Evolutionary conservation across 345 rosid species (phyloP).

Genomic region (Trapa bicornis): DNA sequence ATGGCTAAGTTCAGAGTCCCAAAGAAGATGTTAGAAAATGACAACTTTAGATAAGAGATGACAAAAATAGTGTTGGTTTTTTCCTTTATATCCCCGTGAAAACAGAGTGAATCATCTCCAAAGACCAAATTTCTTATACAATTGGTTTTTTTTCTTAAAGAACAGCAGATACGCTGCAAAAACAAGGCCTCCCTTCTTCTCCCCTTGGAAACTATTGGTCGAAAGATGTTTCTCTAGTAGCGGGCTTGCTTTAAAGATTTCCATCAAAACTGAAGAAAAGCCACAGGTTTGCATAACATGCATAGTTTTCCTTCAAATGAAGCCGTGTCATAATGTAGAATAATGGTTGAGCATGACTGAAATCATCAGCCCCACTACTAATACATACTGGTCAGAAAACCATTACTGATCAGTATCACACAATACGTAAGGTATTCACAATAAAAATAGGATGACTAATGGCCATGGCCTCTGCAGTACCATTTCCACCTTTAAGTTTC

Average conservation of each 20-base stretch:
- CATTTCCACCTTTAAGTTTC: neutral
- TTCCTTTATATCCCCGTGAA: neutral
- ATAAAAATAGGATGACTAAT: neutral
- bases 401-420: neutral
- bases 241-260: neutral
- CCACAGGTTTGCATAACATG: neutral
- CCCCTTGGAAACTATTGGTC: neutral
- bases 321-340: neutral
- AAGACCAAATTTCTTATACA: neutral
- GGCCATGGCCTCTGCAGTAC: neutral
- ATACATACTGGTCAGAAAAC: no score
- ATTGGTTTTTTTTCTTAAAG: no score
- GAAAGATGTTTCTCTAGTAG: neutral
- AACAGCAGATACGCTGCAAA: neutral
- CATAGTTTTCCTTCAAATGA: neutral
- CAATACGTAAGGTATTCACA: neutral
- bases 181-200: no score
- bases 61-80: neutral
- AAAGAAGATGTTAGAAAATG: slow-evolving; percentile 1
- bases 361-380: neutral
- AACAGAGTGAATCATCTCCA: neutral
- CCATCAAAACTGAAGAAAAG: neutral
- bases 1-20: slow-evolving; percentile 15
- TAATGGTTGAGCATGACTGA: neutral
- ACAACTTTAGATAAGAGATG: neutral